Conservation (phyloP, 1,284 basidiomycete genomes). For the Phlebopus sp. region DNA sequence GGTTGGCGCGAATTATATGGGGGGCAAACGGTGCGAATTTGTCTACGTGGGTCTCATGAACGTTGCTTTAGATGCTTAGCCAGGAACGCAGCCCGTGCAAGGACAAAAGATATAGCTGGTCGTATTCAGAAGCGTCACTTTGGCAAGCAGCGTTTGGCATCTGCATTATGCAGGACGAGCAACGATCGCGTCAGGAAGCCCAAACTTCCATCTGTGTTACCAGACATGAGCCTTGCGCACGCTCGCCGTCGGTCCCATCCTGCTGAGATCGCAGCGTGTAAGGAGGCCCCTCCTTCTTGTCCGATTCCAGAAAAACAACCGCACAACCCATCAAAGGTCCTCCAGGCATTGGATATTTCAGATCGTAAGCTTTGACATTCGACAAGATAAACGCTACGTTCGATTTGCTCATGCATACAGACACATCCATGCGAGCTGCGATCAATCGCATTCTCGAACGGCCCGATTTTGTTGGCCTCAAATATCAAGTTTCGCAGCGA, state of each 20-base stretch:
- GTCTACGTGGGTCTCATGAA: neutral
- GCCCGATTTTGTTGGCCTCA: conserved; percentile 22
- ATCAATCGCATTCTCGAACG: conserved; percentile 27
- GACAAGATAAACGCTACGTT: conserved; percentile 2
- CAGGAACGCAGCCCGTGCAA: conserved; percentile 24
- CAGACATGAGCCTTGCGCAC: conserved; percentile 27
- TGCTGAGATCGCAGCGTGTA: neutral
- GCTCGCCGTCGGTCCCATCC: conserved; percentile 15
- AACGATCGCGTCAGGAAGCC: conserved; percentile 5
- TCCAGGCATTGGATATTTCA: conserved; percentile 22
- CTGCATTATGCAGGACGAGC: conserved; percentile 21
- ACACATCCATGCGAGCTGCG: conserved; percentile 26
- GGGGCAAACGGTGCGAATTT: conserved; percentile 29
- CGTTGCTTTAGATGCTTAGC: neutral
- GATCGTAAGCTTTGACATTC: conserved; percentile 23
- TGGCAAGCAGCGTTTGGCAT: conserved; percentile 30
- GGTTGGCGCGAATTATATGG: conserved; percentile 34
- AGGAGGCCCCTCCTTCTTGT: conserved; percentile 3
- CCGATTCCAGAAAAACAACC: neutral
- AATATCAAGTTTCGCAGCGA: neutral
- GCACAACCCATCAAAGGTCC: conserved; percentile 24
- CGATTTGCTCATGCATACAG: conserved; percentile 11
- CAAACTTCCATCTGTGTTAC: conserved; percentile 12
- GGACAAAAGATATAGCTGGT: conserved; percentile 25
- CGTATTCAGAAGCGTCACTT: conserved; percentile 28